A percentile compares a stretch with the other conserved stretches of the same genome.
phyloP scores from a whole-genome alignment of 306 rosid genomes.

The Cucumis melo region DNA sequence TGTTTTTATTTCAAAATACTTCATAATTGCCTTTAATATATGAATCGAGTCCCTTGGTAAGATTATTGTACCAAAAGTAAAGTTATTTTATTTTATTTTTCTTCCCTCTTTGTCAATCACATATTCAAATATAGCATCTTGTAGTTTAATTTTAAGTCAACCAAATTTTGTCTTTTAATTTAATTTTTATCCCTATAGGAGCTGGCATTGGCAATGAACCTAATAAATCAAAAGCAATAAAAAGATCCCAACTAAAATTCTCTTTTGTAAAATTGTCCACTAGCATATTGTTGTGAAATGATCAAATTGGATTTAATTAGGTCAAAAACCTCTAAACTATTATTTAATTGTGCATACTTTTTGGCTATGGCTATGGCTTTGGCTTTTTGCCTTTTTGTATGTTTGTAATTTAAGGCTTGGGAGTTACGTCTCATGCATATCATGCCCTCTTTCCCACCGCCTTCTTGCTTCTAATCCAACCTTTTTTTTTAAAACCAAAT shows the following conservation, averaged over 20 bases:
- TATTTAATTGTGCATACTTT: background rate
- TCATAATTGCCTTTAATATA: background rate
- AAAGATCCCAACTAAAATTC: background rate
- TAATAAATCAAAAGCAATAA: background rate
- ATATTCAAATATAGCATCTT: background rate
- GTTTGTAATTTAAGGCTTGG: background rate
- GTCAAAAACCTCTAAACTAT: background rate
- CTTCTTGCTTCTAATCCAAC: background rate
- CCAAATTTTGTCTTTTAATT: background rate
- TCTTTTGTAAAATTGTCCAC: background rate
- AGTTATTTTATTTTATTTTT: background rate
- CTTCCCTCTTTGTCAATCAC: background rate
- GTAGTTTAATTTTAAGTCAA: background rate
- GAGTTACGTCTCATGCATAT: constrained; percentile 1
- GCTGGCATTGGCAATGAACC: background rate
- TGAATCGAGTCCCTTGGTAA: background rate
- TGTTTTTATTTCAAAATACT: background rate
- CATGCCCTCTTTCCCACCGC: constrained; percentile 1
- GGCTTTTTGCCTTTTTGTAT: background rate
- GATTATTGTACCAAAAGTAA: background rate
- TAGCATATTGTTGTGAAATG: background rate
- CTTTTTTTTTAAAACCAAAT: background rate
- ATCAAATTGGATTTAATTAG: background rate
- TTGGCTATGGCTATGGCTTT: background rate
- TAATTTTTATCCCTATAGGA: background rate